Conservation (phyloP, 768 basidiomycete species). For the Pholiota conissans region DNA sequence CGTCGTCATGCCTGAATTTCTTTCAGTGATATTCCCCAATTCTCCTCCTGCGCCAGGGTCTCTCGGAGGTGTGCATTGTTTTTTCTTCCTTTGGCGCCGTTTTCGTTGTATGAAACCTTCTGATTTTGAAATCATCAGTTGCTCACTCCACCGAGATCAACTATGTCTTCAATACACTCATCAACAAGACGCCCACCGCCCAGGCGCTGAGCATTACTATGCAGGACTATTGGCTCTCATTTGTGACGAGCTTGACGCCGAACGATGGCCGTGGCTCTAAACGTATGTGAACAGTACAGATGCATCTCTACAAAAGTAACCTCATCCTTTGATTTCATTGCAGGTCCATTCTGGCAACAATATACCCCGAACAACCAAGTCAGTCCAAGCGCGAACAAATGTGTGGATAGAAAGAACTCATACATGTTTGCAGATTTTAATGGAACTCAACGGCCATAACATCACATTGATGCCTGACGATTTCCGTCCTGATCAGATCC, state of each 20-base stretch:
- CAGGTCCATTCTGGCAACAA: not conserved
- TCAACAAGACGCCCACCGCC: slow-evolving; percentile 2
- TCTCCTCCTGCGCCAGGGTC: slow-evolving; percentile 15
- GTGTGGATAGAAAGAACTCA: not conserved
- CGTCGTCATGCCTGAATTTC: not conserved
- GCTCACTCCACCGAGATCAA: slow-evolving; percentile 10
- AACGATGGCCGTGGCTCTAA: slow-evolving; percentile 8
- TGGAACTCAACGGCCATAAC: not conserved
- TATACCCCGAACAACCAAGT: not conserved
- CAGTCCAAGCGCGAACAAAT: not conserved
- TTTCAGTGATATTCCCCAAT: slow-evolving; percentile 4
- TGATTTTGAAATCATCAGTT: not conserved
- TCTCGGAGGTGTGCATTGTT: slow-evolving; percentile 24
- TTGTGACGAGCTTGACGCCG: slow-evolving; percentile 12
- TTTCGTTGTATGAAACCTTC: not conserved
- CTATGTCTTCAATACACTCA: slow-evolving; percentile 9
- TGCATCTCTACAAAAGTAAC: no score
- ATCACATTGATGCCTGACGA: not conserved
- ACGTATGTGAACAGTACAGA: not conserved
- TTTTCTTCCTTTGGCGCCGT: no score
- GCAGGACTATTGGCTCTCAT: slow-evolving; percentile 16
- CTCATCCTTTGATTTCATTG: not conserved
- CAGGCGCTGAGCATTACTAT: slow-evolving; percentile 8
- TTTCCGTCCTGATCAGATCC: not conserved
- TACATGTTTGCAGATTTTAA: not conserved